Evolutionary conservation across 176 grass and related monocot species (phyloP).

Genomic region (Carex parvula): DNA sequence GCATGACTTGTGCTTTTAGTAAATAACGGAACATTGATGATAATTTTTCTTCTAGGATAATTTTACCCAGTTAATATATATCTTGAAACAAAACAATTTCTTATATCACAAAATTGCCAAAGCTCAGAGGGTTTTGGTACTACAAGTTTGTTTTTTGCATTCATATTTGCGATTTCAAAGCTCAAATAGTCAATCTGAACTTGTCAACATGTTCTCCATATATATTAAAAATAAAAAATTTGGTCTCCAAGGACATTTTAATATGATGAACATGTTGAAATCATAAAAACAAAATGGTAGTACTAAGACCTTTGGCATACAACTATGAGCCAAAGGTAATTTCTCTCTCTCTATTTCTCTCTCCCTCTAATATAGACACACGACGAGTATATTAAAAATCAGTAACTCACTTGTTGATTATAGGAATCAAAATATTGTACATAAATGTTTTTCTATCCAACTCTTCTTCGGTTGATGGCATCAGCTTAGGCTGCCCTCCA

Average conservation of each 20-base stretch:
- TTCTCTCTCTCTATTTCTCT: too few relatives aligned
- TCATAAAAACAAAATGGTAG: too few relatives aligned
- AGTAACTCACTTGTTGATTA: constrained; percentile 52
- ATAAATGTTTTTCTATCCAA: constrained; percentile 76
- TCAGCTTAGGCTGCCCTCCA: constrained; percentile 67
- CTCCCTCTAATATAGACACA: too few relatives aligned
- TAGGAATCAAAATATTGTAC: constrained; percentile 62
- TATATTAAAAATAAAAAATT: too few relatives aligned
- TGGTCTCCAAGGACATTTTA: too few relatives aligned
- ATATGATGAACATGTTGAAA: too few relatives aligned
- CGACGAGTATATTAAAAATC: neutral
- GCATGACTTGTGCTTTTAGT: neutral
- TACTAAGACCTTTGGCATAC: too few relatives aligned
- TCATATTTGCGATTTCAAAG: too few relatives aligned
- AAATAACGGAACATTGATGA: neutral
- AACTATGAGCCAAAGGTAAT: too few relatives aligned
- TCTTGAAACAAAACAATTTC: neutral
- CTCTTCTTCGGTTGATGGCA: constrained; percentile 71
- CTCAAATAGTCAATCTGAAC: too few relatives aligned
- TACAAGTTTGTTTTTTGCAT: too few relatives aligned
- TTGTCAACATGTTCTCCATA: too few relatives aligned
- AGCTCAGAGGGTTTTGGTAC: neutral
- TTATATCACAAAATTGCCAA: neutral
- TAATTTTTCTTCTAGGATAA: neutral
- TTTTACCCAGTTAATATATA: neutral